These are phyloP conservation scores for Penicillium sp. DNA, from an alignment of 2,329 filamentous ascomycete genomes.

Conservation along the genomic window DNA sequence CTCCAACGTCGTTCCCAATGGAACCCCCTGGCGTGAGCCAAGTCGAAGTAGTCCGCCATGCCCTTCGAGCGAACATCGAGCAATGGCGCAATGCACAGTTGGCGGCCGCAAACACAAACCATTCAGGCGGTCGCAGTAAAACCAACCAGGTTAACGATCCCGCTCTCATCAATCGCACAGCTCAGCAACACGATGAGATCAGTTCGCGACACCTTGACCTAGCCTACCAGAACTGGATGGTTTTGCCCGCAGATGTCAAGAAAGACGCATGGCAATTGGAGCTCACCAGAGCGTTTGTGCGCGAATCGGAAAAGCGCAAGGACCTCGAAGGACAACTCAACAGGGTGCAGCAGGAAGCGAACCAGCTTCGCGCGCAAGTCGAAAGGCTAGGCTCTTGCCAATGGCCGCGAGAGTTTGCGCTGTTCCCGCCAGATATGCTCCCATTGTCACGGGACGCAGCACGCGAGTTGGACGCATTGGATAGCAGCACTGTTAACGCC, in stretches of 20 bases:
- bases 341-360: constrained; percentile 45
- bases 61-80: constrained; percentile 64
- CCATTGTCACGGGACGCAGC: constrained; percentile 37
- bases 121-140: constrained; percentile 43
- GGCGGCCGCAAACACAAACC: constrained; percentile 26
- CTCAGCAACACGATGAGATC: constrained; percentile 62
- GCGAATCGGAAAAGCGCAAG: constrained; percentile 42
- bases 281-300: constrained; percentile 44
- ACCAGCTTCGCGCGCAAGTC: constrained; percentile 46
- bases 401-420: constrained; percentile 46
- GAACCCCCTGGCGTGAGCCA: constrained; percentile 70
- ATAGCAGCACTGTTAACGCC: constrained; percentile 29
- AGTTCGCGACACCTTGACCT: constrained; percentile 72
- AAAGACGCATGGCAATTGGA: constrained; percentile 46
- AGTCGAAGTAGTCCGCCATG: constrained; percentile 64
- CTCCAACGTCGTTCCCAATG: constrained; percentile 75
- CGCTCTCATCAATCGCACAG: constrained; percentile 44
- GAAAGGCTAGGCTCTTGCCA: constrained; percentile 45
- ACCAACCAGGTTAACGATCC: constrained; percentile 29
- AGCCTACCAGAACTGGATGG: constrained; percentile 72
- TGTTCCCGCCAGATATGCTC: constrained; percentile 45
- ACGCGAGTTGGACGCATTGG: constrained; percentile 33
- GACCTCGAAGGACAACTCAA: constrained; percentile 41
- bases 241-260: constrained; percentile 54
- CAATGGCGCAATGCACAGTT: constrained; percentile 56